Base-by-base conservation (phyloP, 2,329 filamentous ascomycete species). In the Parafenestella ontariensis region DNA sequence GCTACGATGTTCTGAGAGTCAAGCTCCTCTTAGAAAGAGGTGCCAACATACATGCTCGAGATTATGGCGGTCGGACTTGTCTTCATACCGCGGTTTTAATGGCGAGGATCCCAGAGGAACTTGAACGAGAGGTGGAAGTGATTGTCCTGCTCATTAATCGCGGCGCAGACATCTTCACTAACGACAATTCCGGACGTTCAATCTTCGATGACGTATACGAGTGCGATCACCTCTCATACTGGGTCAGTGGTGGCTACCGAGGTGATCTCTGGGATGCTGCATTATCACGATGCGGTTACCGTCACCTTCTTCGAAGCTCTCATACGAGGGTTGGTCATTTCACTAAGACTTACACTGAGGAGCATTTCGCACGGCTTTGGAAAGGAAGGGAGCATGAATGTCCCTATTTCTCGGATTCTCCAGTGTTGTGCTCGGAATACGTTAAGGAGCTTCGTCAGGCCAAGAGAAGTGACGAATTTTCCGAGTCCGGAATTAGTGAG, bases 201-300 rank as follows among this genome's bases (percentile, higher is more conserved):
- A 46, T 52, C 4, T 52, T 45, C 28, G 40, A 46, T 20, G 23
- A 39, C 10, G 49, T 23, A 2, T 52, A 52, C 23, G 24, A 17
- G 20, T 46, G 42, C 18, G 13, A 37, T 20, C 34, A 41, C 20
- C 15, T 18, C 8, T 15, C n/a, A 9, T 26, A 5, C 5, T 23
- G 15, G 13, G 6, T 6, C 18, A 13, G 17, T 1, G 42, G 41
- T n/a, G 20, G 49, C 5, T 46, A 21, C 23, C 5, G 20, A 15
- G 49, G 49, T 18, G 49, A 52, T 40, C 42, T 52, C 6, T 52
- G 49, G 49, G 49, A 52, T 40, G 49, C 49, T 31, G 49, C 24
- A 11, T 31, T 52, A 8, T 17, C 20, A 24, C 42, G 24, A 36
- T 52, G 31, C 26, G 49, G 49, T 31, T 26, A 21, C 23, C 31